A percentile compares a stretch with the other conserved stretches of the same genome.
phyloP scores from a whole-genome alignment of 208 protist genomes.

The Angomonas desouzai region DNA sequence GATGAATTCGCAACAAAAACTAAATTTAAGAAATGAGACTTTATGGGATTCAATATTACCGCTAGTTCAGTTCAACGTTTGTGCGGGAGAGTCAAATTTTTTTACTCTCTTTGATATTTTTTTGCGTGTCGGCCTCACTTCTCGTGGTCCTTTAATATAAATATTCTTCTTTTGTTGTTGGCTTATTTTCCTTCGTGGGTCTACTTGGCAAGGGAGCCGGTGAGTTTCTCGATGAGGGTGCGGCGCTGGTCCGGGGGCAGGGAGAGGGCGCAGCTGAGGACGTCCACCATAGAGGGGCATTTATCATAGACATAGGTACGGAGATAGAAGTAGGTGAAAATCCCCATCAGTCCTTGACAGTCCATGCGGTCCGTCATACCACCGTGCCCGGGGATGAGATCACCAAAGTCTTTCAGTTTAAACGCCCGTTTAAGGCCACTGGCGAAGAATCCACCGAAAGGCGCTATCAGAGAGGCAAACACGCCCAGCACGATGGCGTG shows the following conservation, averaged over 20 bases:
- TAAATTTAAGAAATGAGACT: too few species aligned
- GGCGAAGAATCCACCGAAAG: slow-evolving; percentile 98
- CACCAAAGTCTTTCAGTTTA: slow-evolving; percentile 98
- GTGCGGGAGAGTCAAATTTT: too few species aligned
- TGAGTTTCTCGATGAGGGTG: slow-evolving; percentile 37
- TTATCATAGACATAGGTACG: slow-evolving; percentile 65
- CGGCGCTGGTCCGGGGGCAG: slow-evolving; percentile 32
- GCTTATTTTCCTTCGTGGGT: slow-evolving; percentile 14
- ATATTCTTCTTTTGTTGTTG: slow-evolving; percentile 15
- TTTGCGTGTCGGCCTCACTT: too few species aligned
- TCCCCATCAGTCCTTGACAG: slow-evolving; percentile 96
- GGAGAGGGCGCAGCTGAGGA: slow-evolving; percentile 49
- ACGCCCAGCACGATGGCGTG: slow-evolving; percentile 94
- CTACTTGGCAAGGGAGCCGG: slow-evolving; percentile 18
- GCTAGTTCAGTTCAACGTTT: too few species aligned
- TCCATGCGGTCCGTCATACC: slow-evolving; percentile 98
- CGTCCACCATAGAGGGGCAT: slow-evolving; percentile 37
- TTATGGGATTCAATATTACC: too few species aligned
- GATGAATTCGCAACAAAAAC: too few species aligned
- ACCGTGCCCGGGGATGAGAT: slow-evolving; percentile 97
- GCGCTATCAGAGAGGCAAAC: slow-evolving; percentile 95
- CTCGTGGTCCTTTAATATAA: slow-evolving; percentile 5
- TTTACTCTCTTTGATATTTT: too few species aligned
- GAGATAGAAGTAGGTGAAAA: slow-evolving; percentile 90
- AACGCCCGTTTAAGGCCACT: slow-evolving; percentile 97